A percentile compares a stretch with the other conserved stretches of the same genome.
Evolutionary conservation across 1,284 basidiomycete species (phyloP).

Genomic region (Austroboletus olivaceoglutinosus): DNA sequence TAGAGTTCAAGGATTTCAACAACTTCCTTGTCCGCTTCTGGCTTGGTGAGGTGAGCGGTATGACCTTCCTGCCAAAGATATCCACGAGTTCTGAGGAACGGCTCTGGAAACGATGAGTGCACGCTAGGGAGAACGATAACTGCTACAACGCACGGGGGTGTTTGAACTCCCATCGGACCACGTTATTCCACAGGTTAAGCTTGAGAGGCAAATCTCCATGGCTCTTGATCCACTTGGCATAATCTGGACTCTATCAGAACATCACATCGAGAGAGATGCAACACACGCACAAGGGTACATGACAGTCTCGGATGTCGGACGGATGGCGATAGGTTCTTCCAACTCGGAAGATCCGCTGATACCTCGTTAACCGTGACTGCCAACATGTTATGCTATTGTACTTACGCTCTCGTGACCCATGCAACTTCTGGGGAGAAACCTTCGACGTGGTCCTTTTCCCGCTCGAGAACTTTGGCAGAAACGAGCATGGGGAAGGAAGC

Average conservation of each 20-base stretch:
- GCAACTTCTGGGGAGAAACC: conserved; percentile 99
- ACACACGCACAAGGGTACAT: conserved; percentile 88
- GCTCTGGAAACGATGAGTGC: conserved; percentile 52
- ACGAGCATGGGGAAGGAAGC: conserved; percentile 99
- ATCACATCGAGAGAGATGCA: not conserved
- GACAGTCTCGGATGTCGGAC: conserved; percentile 96
- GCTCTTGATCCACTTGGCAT: conserved; percentile 98
- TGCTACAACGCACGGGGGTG: conserved; percentile 70
- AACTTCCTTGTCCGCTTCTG: conserved; percentile 91
- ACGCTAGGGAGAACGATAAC: not conserved
- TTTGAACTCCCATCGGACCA: conserved; percentile 99
- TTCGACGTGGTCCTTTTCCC: conserved; percentile 98
- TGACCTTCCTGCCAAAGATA: conserved; percentile 99
- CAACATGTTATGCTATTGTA: conserved; percentile 16
- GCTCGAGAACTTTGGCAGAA: conserved; percentile 87
- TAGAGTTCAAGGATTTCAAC: conserved; percentile 95
- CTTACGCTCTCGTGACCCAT: conserved; percentile 96
- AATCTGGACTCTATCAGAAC: conserved; percentile 48
- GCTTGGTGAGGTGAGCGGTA: conserved; percentile 88
- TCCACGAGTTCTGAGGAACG: conserved; percentile 98
- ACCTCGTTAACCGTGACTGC: not conserved
- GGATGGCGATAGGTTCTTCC: conserved; percentile 96
- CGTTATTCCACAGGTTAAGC: conserved; percentile 99
- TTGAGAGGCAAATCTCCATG: conserved; percentile 97
- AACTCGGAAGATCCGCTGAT: conserved; percentile 86